These are phyloP conservation scores for Phytopythium oedochilum DNA, from an alignment of 352 stramenopile genomes.

Conservation along the genomic window DNA sequence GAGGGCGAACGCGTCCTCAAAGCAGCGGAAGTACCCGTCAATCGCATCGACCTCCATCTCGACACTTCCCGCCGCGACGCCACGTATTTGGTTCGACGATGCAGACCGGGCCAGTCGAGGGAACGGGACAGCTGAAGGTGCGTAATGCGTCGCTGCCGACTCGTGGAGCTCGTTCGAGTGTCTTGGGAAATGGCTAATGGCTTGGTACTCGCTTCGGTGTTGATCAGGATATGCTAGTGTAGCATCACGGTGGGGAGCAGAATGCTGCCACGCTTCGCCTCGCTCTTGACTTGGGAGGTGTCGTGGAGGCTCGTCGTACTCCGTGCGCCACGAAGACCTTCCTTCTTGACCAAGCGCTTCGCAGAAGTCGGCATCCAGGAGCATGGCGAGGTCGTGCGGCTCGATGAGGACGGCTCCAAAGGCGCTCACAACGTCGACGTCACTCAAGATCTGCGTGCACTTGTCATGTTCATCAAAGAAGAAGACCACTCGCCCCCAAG, in stretches of 20 bases:
- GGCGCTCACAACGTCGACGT: conserved; percentile 2
- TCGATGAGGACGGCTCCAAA: conserved; percentile 1
- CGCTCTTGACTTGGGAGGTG: too few relatives aligned
- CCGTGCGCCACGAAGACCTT: too few relatives aligned
- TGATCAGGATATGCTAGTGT: background rate
- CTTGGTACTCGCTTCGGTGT: background rate
- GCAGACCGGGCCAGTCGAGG: background rate
- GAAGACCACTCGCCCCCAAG: background rate
- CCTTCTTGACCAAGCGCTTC: background rate
- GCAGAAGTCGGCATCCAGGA: background rate
- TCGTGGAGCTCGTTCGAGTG: background rate
- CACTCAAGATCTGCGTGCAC: background rate
- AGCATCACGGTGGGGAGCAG: background rate
- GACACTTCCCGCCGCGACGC: too few relatives aligned
- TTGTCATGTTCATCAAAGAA: conserved; percentile 7
- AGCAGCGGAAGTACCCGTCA: conserved; percentile 1
- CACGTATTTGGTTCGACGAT: background rate
- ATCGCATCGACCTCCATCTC: background rate
- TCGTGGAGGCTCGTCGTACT: too few relatives aligned
- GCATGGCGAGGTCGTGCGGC: background rate
- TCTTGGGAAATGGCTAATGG: background rate
- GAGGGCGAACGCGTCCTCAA: background rate
- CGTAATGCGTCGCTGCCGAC: background rate
- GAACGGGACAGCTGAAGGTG: background rate
- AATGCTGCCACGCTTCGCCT: too few relatives aligned